These are phyloP conservation scores for Pleurotus sapidus DNA, from an alignment of 768 basidiomycete species.

Conservation along the genomic window DNA sequence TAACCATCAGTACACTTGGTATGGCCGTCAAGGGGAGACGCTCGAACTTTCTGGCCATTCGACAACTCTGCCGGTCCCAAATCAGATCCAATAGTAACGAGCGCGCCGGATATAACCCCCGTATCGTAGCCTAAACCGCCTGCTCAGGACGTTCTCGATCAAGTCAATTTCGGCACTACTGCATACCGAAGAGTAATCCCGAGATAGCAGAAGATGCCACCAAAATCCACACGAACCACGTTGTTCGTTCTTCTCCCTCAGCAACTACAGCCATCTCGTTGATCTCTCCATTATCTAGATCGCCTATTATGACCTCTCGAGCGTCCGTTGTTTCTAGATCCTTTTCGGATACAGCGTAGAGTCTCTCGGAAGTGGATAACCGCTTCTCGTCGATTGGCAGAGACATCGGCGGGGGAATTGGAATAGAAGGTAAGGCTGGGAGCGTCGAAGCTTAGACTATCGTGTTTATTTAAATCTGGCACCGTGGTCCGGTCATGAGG, in stretches of 20 bases:
- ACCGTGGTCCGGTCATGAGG: constrained; percentile 3
- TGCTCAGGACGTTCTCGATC: neutral
- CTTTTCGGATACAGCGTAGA: neutral
- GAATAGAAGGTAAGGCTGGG: neutral
- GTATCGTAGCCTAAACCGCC: constrained; percentile 67
- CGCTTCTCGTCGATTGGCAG: neutral
- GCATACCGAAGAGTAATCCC: constrained; percentile 70
- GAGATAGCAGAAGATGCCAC: constrained; percentile 75
- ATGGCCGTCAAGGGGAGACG: neutral
- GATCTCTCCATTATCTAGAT: constrained; percentile 47
- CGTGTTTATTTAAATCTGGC: constrained; percentile 8
- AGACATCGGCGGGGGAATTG: neutral
- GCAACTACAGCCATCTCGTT: constrained; percentile 58
- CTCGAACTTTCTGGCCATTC: constrained; percentile 57
- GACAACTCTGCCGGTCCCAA: constrained; percentile 57
- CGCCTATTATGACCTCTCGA: constrained; percentile 16
- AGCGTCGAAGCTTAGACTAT: neutral
- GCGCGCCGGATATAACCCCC: constrained; percentile 77
- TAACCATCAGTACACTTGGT: neutral
- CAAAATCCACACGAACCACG: constrained; percentile 77
- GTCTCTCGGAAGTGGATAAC: neutral
- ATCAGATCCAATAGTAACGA: constrained; percentile 69
- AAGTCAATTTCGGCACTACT: too few species aligned
- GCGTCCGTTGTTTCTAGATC: constrained; percentile 1
- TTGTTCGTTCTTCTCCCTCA: constrained; percentile 65